phyloP scores from a whole-genome alignment of 495 filamentous ascomycete species.

The Podospora anserina region DNA sequence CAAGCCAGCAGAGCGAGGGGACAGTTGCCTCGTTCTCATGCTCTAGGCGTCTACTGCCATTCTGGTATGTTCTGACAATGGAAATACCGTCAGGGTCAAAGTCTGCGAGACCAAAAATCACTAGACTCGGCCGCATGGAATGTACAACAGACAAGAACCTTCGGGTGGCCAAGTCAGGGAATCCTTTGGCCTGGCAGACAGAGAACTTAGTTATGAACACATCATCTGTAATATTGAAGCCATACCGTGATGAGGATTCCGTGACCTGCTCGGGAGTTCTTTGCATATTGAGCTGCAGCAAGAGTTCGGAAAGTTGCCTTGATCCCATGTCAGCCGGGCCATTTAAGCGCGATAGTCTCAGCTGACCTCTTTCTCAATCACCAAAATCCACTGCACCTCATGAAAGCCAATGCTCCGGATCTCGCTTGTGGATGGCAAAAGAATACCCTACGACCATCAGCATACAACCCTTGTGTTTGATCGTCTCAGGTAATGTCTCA shows the following conservation, averaged over 20 bases:
- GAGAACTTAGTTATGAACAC: neutral
- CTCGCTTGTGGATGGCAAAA: constrained; percentile 61
- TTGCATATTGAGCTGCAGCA: constrained; percentile 27
- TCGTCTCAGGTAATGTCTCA: constrained; percentile 4
- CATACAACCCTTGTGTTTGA: neutral
- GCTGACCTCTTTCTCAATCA: constrained; percentile 88
- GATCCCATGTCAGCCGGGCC: constrained; percentile 18
- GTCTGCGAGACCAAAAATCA: constrained; percentile 71
- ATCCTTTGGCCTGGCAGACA: constrained; percentile 72
- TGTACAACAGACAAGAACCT: constrained; percentile 59
- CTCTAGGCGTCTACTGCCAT: constrained; percentile 69
- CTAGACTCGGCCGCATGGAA: constrained; percentile 34
- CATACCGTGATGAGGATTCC: constrained; percentile 37
- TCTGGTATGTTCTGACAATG: constrained; percentile 83
- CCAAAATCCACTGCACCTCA: constrained; percentile 64
- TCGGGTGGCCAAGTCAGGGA: constrained; percentile 80
- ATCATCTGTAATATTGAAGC: neutral
- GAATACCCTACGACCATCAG: constrained; percentile 51
- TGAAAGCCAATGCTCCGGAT: constrained; percentile 54
- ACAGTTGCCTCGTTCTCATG: constrained; percentile 64
- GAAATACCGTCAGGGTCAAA: constrained; percentile 83
- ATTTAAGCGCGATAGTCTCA: neutral
- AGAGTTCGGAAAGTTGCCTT: constrained; percentile 73
- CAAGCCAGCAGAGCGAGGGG: constrained; percentile 67
- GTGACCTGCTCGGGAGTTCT: constrained; percentile 18